Percentiles rank a stretch among this genome's conserved stretches.
These are phyloP conservation scores for Paecilomyces fulvus DNA, from an alignment of 2,329 filamentous ascomycete genomes.

Conservation along the genomic window DNA sequence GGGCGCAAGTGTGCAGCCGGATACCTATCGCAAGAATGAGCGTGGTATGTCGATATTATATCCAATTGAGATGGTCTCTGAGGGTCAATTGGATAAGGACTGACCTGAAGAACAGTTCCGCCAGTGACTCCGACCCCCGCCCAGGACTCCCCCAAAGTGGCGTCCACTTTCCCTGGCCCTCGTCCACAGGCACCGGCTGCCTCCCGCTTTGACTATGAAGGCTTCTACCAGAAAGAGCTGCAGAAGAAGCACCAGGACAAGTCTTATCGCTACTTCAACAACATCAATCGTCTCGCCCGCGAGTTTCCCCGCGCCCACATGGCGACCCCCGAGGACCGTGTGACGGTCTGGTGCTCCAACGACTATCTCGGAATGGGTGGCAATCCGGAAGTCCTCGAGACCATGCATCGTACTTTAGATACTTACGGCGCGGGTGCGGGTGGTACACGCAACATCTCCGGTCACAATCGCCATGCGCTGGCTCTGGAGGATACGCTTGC, in stretches of 20 bases:
- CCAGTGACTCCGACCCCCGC: conserved; percentile 16
- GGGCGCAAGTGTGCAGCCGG: conserved; percentile 67
- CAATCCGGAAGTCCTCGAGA: conserved; percentile 74
- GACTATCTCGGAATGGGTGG: conserved; percentile 98
- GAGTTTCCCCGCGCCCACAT: conserved; percentile 95
- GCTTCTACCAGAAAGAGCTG: conserved; percentile 77
- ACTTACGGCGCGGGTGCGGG: conserved; percentile 92
- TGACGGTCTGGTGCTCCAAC: conserved; percentile 98
- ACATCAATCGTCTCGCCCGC: conserved; percentile 96
- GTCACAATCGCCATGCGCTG: conserved; percentile 92
- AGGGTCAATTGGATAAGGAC: conserved; percentile 14
- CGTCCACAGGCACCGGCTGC: conserved; percentile 42
- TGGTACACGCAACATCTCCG: conserved; percentile 94
- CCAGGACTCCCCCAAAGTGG: conserved; percentile 16
- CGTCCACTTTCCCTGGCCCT: conserved; percentile 29
- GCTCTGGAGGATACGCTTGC: conserved; percentile 73
- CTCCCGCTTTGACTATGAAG: conserved; percentile 77
- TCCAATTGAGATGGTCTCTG: neutral
- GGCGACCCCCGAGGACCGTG: conserved; percentile 68
- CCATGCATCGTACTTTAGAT: conserved; percentile 92
- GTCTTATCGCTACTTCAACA: conserved; percentile 99
- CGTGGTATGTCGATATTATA: conserved; percentile 31
- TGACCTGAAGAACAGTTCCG: conserved; percentile 12
- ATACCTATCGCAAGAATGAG: conserved; percentile 41
- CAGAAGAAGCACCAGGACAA: conserved; percentile 99